Conservation (phyloP, 2,329 filamentous ascomycete species). For the Penicillium concentricum region DNA sequence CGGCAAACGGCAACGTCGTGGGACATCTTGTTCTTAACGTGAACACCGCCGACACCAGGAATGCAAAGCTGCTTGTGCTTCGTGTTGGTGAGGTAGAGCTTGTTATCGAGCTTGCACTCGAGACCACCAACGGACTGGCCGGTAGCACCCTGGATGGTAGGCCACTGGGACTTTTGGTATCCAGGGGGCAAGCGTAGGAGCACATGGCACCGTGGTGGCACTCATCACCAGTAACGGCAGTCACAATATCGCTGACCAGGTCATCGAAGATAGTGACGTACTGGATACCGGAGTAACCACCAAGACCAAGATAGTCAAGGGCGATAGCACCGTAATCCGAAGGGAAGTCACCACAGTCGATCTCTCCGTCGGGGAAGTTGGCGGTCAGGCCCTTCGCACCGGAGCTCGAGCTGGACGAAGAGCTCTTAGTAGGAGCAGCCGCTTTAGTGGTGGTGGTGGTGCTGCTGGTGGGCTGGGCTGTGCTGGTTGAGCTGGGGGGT, state of each 20-base stretch:
- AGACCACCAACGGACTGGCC: conserved; percentile 87
- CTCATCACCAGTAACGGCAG: conserved; percentile 58
- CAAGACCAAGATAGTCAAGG: conserved; percentile 66
- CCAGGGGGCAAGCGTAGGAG: conserved; percentile 90
- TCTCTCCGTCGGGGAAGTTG: conserved; percentile 72
- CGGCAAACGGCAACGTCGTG: conserved; percentile 75
- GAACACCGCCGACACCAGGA: conserved; percentile 66
- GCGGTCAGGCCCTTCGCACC: conserved; percentile 57
- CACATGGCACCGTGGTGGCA: conserved; percentile 71
- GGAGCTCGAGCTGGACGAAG: conserved; percentile 28
- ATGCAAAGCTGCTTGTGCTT: conserved; percentile 70
- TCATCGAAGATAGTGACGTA: conserved; percentile 53
- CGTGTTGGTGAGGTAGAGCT: conserved; percentile 73
- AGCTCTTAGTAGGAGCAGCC: conserved; percentile 16
- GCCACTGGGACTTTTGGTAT: conserved; percentile 92
- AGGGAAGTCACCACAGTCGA: conserved; percentile 73
- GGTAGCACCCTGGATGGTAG: conserved; percentile 70
- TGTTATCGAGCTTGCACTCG: conserved; percentile 69
- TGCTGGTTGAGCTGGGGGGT: conserved; percentile 26
- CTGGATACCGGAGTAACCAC: conserved; percentile 81
- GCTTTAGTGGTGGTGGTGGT: conserved; percentile 13
- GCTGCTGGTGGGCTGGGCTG: conserved; percentile 18
- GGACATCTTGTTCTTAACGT: conserved; percentile 71
- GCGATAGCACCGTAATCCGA: conserved; percentile 74
- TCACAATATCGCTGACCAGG: conserved; percentile 65